These are phyloP conservation scores for Saksenaea oblongispora DNA, from an alignment of 371 early-diverging fungal species.

Conservation along the genomic window DNA sequence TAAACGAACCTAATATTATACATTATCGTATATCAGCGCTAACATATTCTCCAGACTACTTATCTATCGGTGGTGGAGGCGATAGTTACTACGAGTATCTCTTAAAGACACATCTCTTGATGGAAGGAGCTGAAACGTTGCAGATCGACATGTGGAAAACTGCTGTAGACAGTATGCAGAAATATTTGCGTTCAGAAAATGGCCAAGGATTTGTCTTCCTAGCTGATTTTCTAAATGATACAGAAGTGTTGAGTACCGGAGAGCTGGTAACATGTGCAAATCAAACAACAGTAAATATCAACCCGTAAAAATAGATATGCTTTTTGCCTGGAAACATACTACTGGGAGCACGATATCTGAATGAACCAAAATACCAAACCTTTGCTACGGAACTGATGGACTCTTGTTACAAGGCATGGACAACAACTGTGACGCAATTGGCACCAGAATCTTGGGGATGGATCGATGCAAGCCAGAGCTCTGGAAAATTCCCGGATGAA, in stretches of 20 bases:
- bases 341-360: slow-evolving; percentile 38
- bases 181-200: slow-evolving; percentile 45
- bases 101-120: slow-evolving; percentile 66
- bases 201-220: slow-evolving; percentile 34
- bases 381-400: slow-evolving; percentile 46
- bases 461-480: slow-evolving; percentile 33
- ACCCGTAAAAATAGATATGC: slow-evolving; percentile 29
- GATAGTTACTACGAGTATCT: slow-evolving; percentile 92
- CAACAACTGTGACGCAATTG: slow-evolving; percentile 35
- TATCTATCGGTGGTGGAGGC: slow-evolving; percentile 64
- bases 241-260: slow-evolving; percentile 33
- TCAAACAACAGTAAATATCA: slow-evolving; percentile 15
- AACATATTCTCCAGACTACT: slow-evolving; percentile 25
- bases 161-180: slow-evolving; percentile 44
- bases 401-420: slow-evolving; percentile 43
- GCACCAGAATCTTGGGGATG: slow-evolving; percentile 53
- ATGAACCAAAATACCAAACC: slow-evolving; percentile 12
- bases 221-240: slow-evolving; percentile 32
- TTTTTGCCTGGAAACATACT: slow-evolving; percentile 49
- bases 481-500: slow-evolving; percentile 14
- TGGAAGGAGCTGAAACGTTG: slow-evolving; percentile 52
- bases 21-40: not conserved
- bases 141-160: slow-evolving; percentile 43
- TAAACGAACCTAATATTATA: not conserved
- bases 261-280: slow-evolving; percentile 34